phyloP scores from a whole-genome alignment of 1,284 basidiomycete genomes.

The Exobasidium rhododendri region DNA sequence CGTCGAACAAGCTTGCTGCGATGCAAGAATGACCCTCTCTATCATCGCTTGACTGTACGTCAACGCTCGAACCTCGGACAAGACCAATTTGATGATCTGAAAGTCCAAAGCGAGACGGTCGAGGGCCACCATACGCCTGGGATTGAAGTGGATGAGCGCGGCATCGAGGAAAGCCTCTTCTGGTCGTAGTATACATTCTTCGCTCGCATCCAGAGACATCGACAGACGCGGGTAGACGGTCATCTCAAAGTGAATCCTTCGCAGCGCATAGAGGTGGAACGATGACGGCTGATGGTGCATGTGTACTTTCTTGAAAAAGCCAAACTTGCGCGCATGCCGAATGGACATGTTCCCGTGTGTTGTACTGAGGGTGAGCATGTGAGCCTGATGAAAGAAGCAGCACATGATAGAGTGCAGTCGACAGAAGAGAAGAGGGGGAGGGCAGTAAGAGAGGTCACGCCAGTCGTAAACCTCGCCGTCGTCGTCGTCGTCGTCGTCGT shows the following conservation, averaged over 20 bases:
- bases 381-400: slow-evolving; percentile 9
- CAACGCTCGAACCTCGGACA: neutral
- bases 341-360: neutral
- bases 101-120: neutral
- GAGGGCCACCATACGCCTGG: neutral
- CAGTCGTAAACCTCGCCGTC: neutral
- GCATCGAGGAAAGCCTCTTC: neutral
- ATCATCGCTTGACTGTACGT: neutral
- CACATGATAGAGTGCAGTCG: slow-evolving; percentile 2
- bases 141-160: neutral
- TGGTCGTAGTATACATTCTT: neutral
- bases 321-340: neutral
- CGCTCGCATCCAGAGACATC: neutral
- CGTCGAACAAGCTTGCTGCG: neutral
- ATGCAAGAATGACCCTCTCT: neutral
- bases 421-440: neutral
- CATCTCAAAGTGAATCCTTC: slow-evolving; percentile 3
- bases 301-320: neutral
- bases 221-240: slow-evolving; percentile 1
- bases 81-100: slow-evolving; percentile 3
- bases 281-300: neutral
- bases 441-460: neutral
- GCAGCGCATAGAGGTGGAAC: slow-evolving; percentile 2
- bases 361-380: neutral
- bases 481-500: neutral